phyloP scores from a whole-genome alignment of 768 basidiomycete species.

The Trametes meyenii region DNA sequence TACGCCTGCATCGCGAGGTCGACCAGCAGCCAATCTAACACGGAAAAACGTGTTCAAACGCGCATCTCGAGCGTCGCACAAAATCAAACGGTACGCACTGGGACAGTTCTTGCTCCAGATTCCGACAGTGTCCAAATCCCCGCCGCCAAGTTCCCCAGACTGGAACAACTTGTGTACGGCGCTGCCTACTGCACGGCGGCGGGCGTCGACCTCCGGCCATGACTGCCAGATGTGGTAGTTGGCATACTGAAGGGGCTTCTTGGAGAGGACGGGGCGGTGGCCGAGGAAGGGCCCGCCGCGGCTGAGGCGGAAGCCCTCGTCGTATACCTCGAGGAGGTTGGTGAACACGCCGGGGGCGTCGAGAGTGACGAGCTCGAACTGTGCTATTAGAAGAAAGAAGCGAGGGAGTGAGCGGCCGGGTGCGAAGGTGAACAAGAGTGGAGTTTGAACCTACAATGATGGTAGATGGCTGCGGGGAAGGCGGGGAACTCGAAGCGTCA shows the following conservation, averaged over 20 bases:
- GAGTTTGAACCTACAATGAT: conserved; percentile 3
- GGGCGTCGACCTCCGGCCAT: conserved; percentile 70
- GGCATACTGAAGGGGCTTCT: conserved; percentile 69
- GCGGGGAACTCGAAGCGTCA: not conserved
- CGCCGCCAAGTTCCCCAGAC: conserved; percentile 59
- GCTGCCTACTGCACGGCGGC: conserved; percentile 75
- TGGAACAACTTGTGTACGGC: conserved; percentile 69
- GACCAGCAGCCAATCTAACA: conserved; percentile 89
- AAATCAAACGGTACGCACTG: conserved; percentile 44
- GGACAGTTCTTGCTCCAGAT: conserved; percentile 85
- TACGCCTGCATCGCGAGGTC: conserved; percentile 85
- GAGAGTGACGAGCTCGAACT: conserved; percentile 40
- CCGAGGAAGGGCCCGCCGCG: conserved; percentile 65
- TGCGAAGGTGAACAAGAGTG: too few relatives aligned
- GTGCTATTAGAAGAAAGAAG: not conserved
- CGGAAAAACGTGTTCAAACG: not conserved
- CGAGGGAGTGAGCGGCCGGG: not conserved
- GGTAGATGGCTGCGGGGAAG: conserved; percentile 9
- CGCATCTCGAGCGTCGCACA: not conserved
- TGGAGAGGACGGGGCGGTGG: conserved; percentile 64
- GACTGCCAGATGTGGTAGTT: conserved; percentile 75
- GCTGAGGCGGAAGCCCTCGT: conserved; percentile 55
- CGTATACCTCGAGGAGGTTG: conserved; percentile 66
- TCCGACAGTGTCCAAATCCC: conserved; percentile 75
- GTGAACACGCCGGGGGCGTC: conserved; percentile 53